Percentiles rank a stretch among this genome's conserved stretches.
phyloP scores from a whole-genome alignment of 2,329 filamentous ascomycete genomes.

The Colletotrichum incanum region DNA sequence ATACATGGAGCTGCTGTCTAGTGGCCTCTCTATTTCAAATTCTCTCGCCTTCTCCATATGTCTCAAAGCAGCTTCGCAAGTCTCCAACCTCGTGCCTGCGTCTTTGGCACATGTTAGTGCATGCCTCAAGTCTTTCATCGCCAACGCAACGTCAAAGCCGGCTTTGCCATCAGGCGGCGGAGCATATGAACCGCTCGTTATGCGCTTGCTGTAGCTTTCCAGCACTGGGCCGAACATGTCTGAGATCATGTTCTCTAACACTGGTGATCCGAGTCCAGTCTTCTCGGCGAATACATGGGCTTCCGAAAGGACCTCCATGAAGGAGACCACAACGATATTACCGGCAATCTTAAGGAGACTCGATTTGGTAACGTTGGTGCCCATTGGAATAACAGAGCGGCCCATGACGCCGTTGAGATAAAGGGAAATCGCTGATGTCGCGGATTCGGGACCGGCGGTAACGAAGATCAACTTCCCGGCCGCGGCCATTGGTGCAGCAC shows the following conservation, averaged over 20 bases:
- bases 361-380: constrained; percentile 58
- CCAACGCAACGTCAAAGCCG: constrained; percentile 23
- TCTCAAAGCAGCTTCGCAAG: constrained; percentile 16
- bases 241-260: constrained; percentile 49
- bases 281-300: constrained; percentile 52
- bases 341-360: constrained; percentile 60
- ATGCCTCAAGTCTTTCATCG: constrained; percentile 32
- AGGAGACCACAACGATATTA: constrained; percentile 52
- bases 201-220: constrained; percentile 47
- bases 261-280: constrained; percentile 46
- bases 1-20: constrained; percentile 25
- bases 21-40: constrained; percentile 7
- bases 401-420: constrained; percentile 59
- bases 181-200: constrained; percentile 49
- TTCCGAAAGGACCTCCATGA: constrained; percentile 49
- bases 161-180: constrained; percentile 44
- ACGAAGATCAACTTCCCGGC: constrained; percentile 61
- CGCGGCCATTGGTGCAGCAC: constrained; percentile 57
- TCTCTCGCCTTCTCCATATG: constrained; percentile 19
- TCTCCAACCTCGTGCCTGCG: constrained; percentile 16
- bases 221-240: constrained; percentile 50
- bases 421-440: constrained; percentile 53
- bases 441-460: constrained; percentile 54
- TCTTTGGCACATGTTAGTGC: constrained; percentile 25
- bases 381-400: constrained; percentile 56